Percentiles rank a stretch among this genome's conserved stretches.
Conservation (phyloP, 371 early-diverging fungal species). For the Synchytrium microbalum region DNA sequence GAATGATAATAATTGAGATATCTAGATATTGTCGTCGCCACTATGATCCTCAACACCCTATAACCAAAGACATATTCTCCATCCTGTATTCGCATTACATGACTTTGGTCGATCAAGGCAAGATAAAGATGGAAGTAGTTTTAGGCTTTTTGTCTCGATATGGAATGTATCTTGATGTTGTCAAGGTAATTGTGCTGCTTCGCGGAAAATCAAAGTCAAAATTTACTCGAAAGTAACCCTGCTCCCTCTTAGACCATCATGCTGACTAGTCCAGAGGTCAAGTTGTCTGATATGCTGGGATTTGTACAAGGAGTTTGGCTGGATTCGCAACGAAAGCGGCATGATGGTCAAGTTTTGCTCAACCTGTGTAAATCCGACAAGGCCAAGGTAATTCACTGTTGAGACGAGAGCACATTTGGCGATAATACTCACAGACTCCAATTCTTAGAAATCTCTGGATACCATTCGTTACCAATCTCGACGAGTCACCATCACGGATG, state of each 20-base stretch:
- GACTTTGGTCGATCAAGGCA: constrained; percentile 19
- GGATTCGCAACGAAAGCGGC: constrained; percentile 52
- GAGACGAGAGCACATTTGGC: neutral
- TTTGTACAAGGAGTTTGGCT: constrained; percentile 66
- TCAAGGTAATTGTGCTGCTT: constrained; percentile 24
- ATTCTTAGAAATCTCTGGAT: neutral
- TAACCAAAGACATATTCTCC: constrained; percentile 55
- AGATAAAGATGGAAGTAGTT: constrained; percentile 50
- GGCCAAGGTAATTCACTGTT: constrained; percentile 50
- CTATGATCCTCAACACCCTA: constrained; percentile 44
- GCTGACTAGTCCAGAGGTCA: constrained; percentile 39
- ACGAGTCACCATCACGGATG: constrained; percentile 65
- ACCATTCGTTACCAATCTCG: constrained; percentile 49
- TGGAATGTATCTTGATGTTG: constrained; percentile 61
- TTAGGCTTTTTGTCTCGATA: constrained; percentile 56
- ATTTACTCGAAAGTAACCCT: neutral
- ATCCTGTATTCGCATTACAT: constrained; percentile 56
- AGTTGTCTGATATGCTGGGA: constrained; percentile 46
- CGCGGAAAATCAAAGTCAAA: neutral
- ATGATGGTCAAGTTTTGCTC: constrained; percentile 59
- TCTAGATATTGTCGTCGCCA: constrained; percentile 64
- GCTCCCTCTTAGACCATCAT: constrained; percentile 20
- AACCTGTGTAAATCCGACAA: constrained; percentile 62
- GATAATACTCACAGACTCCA: neutral
- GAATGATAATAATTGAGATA: neutral